Conservation (phyloP, 495 filamentous ascomycete species). For the Penicillium egyptiacum region DNA sequence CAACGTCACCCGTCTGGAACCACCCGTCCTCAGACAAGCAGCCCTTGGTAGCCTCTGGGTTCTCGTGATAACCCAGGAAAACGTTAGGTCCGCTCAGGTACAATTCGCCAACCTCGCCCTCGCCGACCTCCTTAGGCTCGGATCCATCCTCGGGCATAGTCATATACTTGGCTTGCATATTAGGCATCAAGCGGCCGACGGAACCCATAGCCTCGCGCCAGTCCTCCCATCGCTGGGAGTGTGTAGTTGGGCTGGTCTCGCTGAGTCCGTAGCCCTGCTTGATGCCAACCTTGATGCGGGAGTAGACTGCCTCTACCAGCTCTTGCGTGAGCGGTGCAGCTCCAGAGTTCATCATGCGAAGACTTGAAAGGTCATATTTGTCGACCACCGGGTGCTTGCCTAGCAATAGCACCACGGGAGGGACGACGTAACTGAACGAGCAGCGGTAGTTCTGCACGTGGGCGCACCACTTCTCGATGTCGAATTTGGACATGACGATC, state of each 20-base stretch:
- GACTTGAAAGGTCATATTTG: conserved; percentile 75
- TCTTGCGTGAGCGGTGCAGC: conserved; percentile 86
- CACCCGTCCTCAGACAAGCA: conserved; percentile 60
- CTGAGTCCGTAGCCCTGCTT: conserved; percentile 92
- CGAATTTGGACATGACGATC: conserved; percentile 81
- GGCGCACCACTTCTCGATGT: conserved; percentile 73
- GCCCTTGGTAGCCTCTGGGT: conserved; percentile 65
- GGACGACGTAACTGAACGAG: conserved; percentile 80
- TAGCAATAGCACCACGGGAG: conserved; percentile 79
- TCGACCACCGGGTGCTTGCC: conserved; percentile 73
- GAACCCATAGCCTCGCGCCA: conserved; percentile 79
- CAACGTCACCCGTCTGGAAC: conserved; percentile 67
- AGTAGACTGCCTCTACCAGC: conserved; percentile 74
- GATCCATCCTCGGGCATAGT: conserved; percentile 54
- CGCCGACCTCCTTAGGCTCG: conserved; percentile 56
- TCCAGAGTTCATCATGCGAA: conserved; percentile 86
- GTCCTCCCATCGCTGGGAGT: conserved; percentile 67
- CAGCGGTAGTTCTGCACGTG: conserved; percentile 72
- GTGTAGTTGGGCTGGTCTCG: conserved; percentile 61
- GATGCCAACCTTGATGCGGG: conserved; percentile 69
- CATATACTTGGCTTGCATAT: conserved; percentile 78
- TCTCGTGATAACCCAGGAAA: conserved; percentile 73
- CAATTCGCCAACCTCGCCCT: conserved; percentile 67
- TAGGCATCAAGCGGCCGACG: conserved; percentile 77
- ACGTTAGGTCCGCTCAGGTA: conserved; percentile 62